Conservation (phyloP, 352 stramenopile genomes). For the Pythium apleroticum region DNA sequence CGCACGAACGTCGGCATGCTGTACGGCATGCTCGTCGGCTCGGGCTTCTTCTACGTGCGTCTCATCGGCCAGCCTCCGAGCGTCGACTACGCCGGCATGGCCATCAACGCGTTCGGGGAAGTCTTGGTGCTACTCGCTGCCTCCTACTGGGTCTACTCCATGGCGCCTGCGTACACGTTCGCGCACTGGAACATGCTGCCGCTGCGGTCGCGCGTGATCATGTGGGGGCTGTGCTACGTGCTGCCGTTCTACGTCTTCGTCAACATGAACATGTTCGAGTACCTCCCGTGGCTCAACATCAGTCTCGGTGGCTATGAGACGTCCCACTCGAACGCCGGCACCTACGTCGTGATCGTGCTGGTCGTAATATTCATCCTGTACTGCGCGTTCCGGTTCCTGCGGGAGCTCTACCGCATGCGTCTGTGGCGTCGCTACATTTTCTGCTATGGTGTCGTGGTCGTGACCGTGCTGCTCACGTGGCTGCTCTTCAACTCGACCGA, state of each 20-base stretch:
- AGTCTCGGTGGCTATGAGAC: constrained; percentile 65
- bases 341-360: constrained; percentile 59
- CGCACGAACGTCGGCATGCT: constrained; percentile 39
- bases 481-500: constrained; percentile 53
- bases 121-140: constrained; percentile 65
- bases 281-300: constrained; percentile 74
- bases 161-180: constrained; percentile 50
- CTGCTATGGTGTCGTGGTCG: constrained; percentile 38
- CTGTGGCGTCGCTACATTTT: constrained; percentile 39
- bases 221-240: constrained; percentile 68
- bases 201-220: constrained; percentile 35
- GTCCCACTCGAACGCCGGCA: constrained; percentile 41
- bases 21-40: constrained; percentile 54
- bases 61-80: constrained; percentile 59
- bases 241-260: constrained; percentile 69
- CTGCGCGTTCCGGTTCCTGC: constrained; percentile 39
- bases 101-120: constrained; percentile 52
- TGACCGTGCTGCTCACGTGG: constrained; percentile 48
- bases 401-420: constrained; percentile 41
- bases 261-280: constrained; percentile 75
- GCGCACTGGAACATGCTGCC: constrained; percentile 35
- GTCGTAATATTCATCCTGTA: constrained; percentile 32
- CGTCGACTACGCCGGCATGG: constrained; percentile 57
- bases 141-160: constrained; percentile 40
- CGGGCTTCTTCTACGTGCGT: constrained; percentile 75